Conservation (phyloP, 345 rosid species). For the Isatis tinctoria region DNA sequence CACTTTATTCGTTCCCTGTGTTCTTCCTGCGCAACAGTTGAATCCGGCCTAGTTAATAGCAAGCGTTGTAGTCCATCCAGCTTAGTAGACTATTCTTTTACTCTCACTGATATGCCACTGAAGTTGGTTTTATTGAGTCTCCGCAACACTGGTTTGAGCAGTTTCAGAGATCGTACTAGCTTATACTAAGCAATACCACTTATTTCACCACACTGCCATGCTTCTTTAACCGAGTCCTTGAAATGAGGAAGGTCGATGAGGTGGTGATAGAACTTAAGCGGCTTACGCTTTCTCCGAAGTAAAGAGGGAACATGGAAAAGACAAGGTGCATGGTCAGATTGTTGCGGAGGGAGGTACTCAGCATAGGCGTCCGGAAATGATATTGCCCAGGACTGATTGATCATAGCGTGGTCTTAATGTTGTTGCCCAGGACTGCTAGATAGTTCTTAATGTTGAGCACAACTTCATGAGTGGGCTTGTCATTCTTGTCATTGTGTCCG, state of each 20-base stretch:
- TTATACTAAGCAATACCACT: neutral
- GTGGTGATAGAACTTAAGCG: neutral
- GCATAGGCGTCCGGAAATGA: neutral
- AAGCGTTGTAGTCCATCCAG: no score
- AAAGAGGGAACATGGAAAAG: neutral
- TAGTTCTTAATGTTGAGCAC: no score
- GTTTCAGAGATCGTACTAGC: neutral
- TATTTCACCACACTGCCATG: neutral
- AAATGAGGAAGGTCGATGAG: neutral
- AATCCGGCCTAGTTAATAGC: no score
- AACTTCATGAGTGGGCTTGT: no score
- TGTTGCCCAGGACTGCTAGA: no score
- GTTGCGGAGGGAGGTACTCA: neutral
- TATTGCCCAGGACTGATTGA: neutral
- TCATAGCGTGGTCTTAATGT: neutral
- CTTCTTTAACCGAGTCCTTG: neutral
- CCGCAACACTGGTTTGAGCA: neutral
- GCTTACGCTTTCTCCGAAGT: neutral
- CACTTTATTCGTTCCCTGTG: no score
- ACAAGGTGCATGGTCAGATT: neutral
- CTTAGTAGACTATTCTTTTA: no score
- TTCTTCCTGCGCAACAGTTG: no score
- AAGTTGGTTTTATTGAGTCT: no score
- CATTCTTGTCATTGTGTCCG: no score
- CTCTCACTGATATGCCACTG: no score